Evolutionary conservation across 768 basidiomycete genomes (phyloP).

Genomic region (Neoboletus magnificus): DNA sequence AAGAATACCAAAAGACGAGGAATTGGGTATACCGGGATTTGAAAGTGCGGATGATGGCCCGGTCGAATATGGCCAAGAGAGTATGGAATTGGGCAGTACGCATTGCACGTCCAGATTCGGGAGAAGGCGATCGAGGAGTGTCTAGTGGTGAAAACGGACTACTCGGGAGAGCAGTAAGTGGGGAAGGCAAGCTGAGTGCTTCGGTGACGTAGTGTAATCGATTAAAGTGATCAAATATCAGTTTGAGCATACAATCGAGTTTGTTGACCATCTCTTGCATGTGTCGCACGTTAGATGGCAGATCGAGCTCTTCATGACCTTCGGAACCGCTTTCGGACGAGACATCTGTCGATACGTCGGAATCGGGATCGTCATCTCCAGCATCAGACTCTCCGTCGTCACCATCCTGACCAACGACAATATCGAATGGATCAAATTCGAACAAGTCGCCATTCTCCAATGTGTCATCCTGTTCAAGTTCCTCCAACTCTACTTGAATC

Average conservation of each 20-base stretch:
- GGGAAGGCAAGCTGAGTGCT: slow-evolving; percentile 15
- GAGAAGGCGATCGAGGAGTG: slow-evolving; percentile 25
- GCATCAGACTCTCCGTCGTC: slow-evolving; percentile 56
- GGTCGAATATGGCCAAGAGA: slow-evolving; percentile 90
- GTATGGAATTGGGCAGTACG: slow-evolving; percentile 73
- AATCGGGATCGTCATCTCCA: slow-evolving; percentile 48
- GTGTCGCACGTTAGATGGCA: slow-evolving; percentile 55
- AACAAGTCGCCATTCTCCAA: slow-evolving; percentile 58
- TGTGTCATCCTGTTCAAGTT: slow-evolving; percentile 67
- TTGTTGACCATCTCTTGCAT: slow-evolving; percentile 89
- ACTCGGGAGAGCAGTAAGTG: not conserved
- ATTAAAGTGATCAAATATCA: slow-evolving; percentile 85
- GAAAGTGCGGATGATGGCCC: slow-evolving; percentile 91
- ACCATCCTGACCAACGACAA: slow-evolving; percentile 73
- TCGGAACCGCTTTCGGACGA: slow-evolving; percentile 67
- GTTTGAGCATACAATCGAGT: slow-evolving; percentile 80
- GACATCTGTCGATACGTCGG: slow-evolving; percentile 63
- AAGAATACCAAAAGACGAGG: slow-evolving; percentile 92
- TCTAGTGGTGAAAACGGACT: slow-evolving; percentile 19
- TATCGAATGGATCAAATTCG: slow-evolving; percentile 83
- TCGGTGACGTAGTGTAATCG: slow-evolving; percentile 36
- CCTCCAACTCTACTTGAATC: slow-evolving; percentile 93
- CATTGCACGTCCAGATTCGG: slow-evolving; percentile 36
- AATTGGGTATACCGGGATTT: slow-evolving; percentile 98
- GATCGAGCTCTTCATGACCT: slow-evolving; percentile 32